Evolutionary conservation across 2,329 filamentous ascomycete genomes (phyloP).

Genomic region (Calycina marina): DNA sequence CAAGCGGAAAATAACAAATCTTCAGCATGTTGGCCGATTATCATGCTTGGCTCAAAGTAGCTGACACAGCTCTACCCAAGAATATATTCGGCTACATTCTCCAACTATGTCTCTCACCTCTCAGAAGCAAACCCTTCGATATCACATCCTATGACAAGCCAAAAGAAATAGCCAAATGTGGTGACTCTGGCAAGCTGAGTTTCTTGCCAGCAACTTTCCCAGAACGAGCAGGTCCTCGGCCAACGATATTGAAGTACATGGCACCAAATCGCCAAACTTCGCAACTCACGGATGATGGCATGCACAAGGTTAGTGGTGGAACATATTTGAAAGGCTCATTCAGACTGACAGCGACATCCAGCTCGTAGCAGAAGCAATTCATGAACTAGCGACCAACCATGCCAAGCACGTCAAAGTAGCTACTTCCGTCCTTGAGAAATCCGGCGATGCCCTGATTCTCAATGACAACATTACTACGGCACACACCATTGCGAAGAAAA

Average conservation of each 20-base stretch:
- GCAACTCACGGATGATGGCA: conserved; percentile 9
- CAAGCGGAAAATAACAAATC: too few relatives aligned
- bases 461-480: conserved; percentile 8
- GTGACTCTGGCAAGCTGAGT: conserved; percentile 5
- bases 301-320: conserved; percentile 11
- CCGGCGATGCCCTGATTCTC: conserved; percentile 13
- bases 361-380: conserved; percentile 8
- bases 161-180: conserved; percentile 14
- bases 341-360: too few relatives aligned
- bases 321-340: too few relatives aligned
- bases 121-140: conserved; percentile 12
- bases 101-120: conserved; percentile 10
- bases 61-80: conserved; percentile 13
- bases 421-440: conserved; percentile 14
- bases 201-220: conserved; percentile 9
- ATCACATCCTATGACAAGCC: conserved; percentile 11
- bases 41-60: conserved; percentile 13
- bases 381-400: conserved; percentile 7
- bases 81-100: conserved; percentile 15
- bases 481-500: conserved; percentile 10
- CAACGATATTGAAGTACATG: conserved; percentile 12
- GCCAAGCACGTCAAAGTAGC: conserved; percentile 6
- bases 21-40: conserved; percentile 10
- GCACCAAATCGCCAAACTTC: conserved; percentile 13
- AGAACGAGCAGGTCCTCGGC: conserved; percentile 10